Conservation (phyloP, 129 eudicot genomes). For the Saussurea involucrata region DNA sequence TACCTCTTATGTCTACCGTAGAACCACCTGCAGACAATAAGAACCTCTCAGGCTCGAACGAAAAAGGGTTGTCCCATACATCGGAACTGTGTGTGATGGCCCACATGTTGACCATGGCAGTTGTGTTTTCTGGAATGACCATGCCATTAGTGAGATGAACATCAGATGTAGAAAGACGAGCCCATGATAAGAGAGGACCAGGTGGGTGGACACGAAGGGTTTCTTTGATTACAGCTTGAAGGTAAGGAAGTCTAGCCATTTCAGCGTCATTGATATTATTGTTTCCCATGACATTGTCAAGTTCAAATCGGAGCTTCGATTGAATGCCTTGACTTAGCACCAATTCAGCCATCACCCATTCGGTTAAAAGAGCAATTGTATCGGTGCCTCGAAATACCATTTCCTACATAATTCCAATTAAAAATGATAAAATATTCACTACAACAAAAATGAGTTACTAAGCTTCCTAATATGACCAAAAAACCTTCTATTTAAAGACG, state of each 20-base stretch:
- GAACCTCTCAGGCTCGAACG: conserved; percentile 50
- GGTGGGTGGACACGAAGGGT: conserved; percentile 51
- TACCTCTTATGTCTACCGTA: conserved; percentile 43
- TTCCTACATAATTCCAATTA: conserved; percentile 33
- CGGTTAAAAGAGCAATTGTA: conserved; percentile 55
- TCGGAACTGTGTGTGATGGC: conserved; percentile 50
- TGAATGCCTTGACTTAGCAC: conserved; percentile 43
- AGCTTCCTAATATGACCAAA: no score
- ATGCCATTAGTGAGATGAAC: conserved; percentile 49
- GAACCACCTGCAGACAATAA: conserved; percentile 8
- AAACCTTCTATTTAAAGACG: no score
- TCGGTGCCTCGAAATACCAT: conserved; percentile 78
- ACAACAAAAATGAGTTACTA: no score
- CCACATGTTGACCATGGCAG: conserved; percentile 81
- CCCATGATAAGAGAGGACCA: conserved; percentile 74
- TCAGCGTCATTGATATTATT: conserved; percentile 11
- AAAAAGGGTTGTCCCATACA: conserved; percentile 41
- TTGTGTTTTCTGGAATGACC: conserved; percentile 50
- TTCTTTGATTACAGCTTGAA: conserved; percentile 51
- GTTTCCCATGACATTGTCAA: conserved; percentile 13
- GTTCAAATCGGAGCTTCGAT: conserved; percentile 44
- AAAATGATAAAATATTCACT: not conserved
- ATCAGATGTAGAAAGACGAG: conserved; percentile 50
- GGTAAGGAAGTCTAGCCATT: conserved; percentile 36
- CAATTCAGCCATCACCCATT: conserved; percentile 67